Evolutionary conservation across 2,329 filamentous ascomycete genomes (phyloP), one percentile per base, ranked within the genome.

Genomic region (Colletotrichum shisoi): DNA sequence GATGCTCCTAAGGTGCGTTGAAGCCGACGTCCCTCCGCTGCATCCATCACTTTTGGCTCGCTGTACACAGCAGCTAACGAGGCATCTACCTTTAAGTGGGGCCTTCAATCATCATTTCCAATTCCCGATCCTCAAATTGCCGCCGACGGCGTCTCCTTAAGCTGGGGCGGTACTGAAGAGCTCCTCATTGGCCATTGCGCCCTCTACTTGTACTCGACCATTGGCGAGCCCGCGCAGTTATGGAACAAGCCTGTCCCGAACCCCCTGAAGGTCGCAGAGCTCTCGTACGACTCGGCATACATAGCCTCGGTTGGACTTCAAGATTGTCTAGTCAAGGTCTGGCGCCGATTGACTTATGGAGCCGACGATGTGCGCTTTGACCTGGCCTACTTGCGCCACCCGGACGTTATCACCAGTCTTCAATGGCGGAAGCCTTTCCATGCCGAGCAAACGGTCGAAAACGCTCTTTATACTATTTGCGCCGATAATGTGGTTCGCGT

Each of bases 381-480:
- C 73, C 89, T 96, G 73, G 89, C 89, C 34, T 98, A 98, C 77
- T 87, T 99, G 1, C 84, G 89, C n/a, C 95, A 99, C 76, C 92
- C 93, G 1, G 84, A 86, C 31, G 80, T 89, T 0, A 88, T 99
- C n/a, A 94, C 92, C 3, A 88, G 87, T 67, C 80, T 97, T 67
- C 89, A 94, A 75, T 99, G 96, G 96, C 89, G 92, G 53, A 87
- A 87, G 69, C 92, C 92, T 6, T 87, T 87, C 69, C 88, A 95
- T 74, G 80, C 87, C 15, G 92, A 94, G 42, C 91, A 96, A 74
- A 88, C 87, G 6, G 86, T 90, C 62, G 91, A 95, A 45, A 95
- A 97, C 77, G 90, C 96, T 0, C 84, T 99, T 1, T 98, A 97
- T 75, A 97, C 95, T 0, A 87, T 94, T 70, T 96, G 93, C 72